Base-by-base conservation (phyloP, 208 protist species). In the Strigomonas culicis region DNA sequence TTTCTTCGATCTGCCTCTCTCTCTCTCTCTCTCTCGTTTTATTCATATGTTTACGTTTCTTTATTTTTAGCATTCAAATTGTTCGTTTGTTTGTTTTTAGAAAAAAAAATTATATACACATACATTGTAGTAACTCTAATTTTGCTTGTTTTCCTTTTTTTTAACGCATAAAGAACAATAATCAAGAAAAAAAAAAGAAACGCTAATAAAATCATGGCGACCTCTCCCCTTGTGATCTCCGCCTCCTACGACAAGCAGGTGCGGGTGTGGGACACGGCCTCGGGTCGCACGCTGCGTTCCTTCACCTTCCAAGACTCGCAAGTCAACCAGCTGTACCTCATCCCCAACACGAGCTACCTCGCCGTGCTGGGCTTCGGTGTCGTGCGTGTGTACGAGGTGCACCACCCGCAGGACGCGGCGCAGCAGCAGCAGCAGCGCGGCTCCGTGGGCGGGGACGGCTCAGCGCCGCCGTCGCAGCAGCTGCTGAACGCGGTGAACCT, bases 211-310 rank as follows among this genome's bases (percentile, higher is more conserved):
- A 41, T 17, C 13, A 41, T 17, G 44, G 85, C 85, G 78, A 66
- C 70, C 13, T 51, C 63, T 2, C 69, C 75, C 0, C 63, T 86
- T 39, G 68, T 92, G 1, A 76, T 95, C 19, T 85, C 81, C 24
- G 88, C 88, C 11, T 95, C 88, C 2, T 95, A 95, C 50, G 88
- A 95, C 65, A 92, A 90, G 67, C 82, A 95, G 63, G 80, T 95
- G 24, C 88, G 84, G 30, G 76, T 90, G 43, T 95, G 88, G 86
- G 84, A 95, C 50, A 77, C 76, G 0, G 71, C 80, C 0, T 78
- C 75, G 0, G 83, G 85, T n/a, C 83, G 86, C 36, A 92, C 78
- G 0, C 71, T 91, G 27, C 77, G 86, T 47, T 76, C 68, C 69
- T 89, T 95, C 55, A 52, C 74, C 1, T 95, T 95, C 50, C 74